These are phyloP conservation scores for Gaeumannomyces tritici DNA, from an alignment of 2,329 filamentous ascomycete species.

Conservation along the genomic window DNA sequence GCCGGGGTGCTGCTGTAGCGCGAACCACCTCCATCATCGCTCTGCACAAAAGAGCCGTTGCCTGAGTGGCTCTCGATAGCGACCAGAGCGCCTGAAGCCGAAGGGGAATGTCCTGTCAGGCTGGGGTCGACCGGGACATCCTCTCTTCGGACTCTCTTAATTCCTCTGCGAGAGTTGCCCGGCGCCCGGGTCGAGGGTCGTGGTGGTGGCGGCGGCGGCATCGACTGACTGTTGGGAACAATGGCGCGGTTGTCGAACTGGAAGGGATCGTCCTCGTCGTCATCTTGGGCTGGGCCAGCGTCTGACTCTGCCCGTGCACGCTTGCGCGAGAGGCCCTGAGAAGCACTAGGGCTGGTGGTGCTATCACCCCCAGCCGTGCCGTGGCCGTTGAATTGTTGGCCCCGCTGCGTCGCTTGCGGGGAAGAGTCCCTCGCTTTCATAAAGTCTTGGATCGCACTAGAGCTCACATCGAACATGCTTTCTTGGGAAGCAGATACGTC, in stretches of 20 bases:
- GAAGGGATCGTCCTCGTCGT: constrained; percentile 10
- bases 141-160: neutral
- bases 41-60: neutral
- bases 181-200: neutral
- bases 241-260: constrained; percentile 13
- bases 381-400: neutral
- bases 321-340: neutral
- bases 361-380: too few relatives aligned
- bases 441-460: neutral
- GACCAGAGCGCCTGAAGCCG: too few relatives aligned
- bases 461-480: neutral
- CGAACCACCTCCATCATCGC: neutral
- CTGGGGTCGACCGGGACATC: constrained; percentile 2
- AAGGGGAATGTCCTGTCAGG: neutral
- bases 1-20: constrained; percentile 6
- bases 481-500: neutral
- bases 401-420: too few relatives aligned
- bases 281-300: neutral
- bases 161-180: neutral
- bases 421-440: neutral
- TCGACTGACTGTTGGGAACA: constrained; percentile 5
- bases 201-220: constrained; percentile 4
- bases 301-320: neutral
- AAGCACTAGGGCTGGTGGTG: too few relatives aligned
- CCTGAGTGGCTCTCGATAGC: neutral